Percentiles rank a stretch among this genome's conserved stretches.
These are phyloP conservation scores for Chlorophyllum brunneum DNA, from an alignment of 768 basidiomycete genomes.

Conservation along the genomic window DNA sequence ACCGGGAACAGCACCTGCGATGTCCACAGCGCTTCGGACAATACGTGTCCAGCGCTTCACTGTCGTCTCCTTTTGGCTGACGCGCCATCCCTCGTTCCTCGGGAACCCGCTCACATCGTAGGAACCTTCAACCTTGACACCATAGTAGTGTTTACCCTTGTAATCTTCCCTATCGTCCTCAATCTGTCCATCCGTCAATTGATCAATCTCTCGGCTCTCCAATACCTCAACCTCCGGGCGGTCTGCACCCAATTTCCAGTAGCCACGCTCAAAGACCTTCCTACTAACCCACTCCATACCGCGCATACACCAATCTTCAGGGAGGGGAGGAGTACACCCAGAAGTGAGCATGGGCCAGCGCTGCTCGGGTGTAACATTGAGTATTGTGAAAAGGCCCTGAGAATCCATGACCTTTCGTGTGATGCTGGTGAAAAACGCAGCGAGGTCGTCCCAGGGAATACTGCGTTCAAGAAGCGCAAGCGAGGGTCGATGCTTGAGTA, in stretches of 20 bases:
- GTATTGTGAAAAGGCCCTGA: slow-evolving; percentile 34
- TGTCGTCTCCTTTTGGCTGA: slow-evolving; percentile 6
- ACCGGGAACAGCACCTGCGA: slow-evolving; percentile 72
- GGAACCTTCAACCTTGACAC: not conserved
- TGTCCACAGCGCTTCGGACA: slow-evolving; percentile 60
- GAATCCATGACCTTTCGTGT: slow-evolving; percentile 49
- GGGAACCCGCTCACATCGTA: not conserved
- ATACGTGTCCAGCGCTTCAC: slow-evolving; percentile 73
- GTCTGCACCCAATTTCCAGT: slow-evolving; percentile 82
- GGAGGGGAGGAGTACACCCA: slow-evolving; percentile 65
- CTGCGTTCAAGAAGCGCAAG: slow-evolving; percentile 65
- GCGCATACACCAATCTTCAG: slow-evolving; percentile 94
- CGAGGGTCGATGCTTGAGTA: slow-evolving; percentile 61
- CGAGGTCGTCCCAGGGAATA: slow-evolving; percentile 82
- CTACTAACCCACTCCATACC: slow-evolving; percentile 97
- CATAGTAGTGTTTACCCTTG: slow-evolving; percentile 8
- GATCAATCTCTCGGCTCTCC: slow-evolving; percentile 51
- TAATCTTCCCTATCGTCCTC: slow-evolving; percentile 69
- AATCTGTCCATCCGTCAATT: slow-evolving; percentile 72
- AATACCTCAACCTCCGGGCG: slow-evolving; percentile 79
- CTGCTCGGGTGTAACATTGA: slow-evolving; percentile 30
- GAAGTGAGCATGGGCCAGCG: slow-evolving; percentile 67
- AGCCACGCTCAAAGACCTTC: slow-evolving; percentile 88
- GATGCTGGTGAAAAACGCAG: slow-evolving; percentile 54
- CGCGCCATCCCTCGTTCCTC: slow-evolving; percentile 7